Evolutionary conservation across 2,329 filamentous ascomycete species (phyloP), one percentile per base, ranked within the genome.

Genomic region (Coleophoma eucalyptorum): DNA sequence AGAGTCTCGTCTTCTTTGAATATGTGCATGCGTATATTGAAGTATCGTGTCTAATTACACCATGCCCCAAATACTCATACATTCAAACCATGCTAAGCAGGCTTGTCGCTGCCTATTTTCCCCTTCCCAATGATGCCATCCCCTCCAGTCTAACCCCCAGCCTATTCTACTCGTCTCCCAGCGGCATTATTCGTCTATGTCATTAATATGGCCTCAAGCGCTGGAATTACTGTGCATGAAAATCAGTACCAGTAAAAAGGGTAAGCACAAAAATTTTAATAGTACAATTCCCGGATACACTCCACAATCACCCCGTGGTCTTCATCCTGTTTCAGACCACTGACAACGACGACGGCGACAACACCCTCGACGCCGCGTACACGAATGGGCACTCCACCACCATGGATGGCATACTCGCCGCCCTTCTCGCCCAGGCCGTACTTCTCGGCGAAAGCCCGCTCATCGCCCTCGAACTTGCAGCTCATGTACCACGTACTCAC

Each of bases 301-400:
- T 91, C 86, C 1, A 88, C 78, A 62, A 93, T 83, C 35, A 91
- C 80, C 8, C 81, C 82, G 67, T 94, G 89, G 67, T 92, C 88
- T 70, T 91, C 80, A 60, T 88, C 76, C 68, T 91, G 86, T 72
- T 84, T 86, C 66, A 93, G 67, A 4, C 89, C 89, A 62, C 83
- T 87, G 1, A 93, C 86, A 16, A 91, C 82, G 20, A 91, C 82
- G 1, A 90, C 84, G 1, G 81, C 89, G 8, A 91, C 83, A 3
- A 90, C 71, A 0, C 88, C 89, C 69, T 92, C 88, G 1, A 92
- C 86, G 0, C 86, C 86, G 48, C 72, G 72, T 6, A 93, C 88
- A 7, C 82, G 76, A 32, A 93, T 78, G 0, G 89, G 89, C 55
- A 89, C 82, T 0, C 77, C 89, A 19, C 89, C 89, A 0, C 89